Evolutionary conservation across 805 yeast genomes (phyloP), one percentile per base, ranked within the genome.

Genomic region (Saccharomycopsis schoenii): DNA sequence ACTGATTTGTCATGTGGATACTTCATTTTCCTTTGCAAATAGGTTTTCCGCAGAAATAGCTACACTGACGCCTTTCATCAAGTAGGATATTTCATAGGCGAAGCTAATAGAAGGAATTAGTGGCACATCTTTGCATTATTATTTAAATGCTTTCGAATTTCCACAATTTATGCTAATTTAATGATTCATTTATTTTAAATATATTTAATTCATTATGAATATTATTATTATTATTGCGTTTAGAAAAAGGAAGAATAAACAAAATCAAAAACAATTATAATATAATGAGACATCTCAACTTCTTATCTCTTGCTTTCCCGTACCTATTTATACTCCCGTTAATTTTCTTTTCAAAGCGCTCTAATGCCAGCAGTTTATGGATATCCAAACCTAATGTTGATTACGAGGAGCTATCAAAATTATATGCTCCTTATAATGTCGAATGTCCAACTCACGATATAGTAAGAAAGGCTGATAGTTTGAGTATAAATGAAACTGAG

Each of bases 381-480:
- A 25, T 47, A 19, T 47, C 52, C 2, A 47, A 47, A 14, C 12
- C 52, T 21, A 47, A 47, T 15, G 52, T 47, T 17, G 34, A 47
- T 47, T 47, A 47, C 52, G n/a, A 19, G 11, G 34, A 11, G 14
- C 34, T 54, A 34, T 25, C 42, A 3, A 54, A 39, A 54, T 19
- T 54, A 21, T 85, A 85, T 64, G 86, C 85, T 1, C 90, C 91
- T 0, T 84, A 80, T 0, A 70, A 72, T 12, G 80, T 83, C 8
- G 72, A 75, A 1, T 85, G 89, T 71, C 88, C 87, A 0, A 54
- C 69, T 0, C 70, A 70, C 56, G 67, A 71, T 40, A 67, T 68
- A 11, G 65, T 77, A 3, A 70, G 78, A 1, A 77, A 90, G 68
- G 74, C 72, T 4, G 67, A 67, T 47, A 66, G 70, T 2, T 64